Percentiles rank a stretch among this genome's conserved stretches.
phyloP scores from a whole-genome alignment of 2,329 filamentous ascomycete genomes.

The Curvularia sp. region DNA sequence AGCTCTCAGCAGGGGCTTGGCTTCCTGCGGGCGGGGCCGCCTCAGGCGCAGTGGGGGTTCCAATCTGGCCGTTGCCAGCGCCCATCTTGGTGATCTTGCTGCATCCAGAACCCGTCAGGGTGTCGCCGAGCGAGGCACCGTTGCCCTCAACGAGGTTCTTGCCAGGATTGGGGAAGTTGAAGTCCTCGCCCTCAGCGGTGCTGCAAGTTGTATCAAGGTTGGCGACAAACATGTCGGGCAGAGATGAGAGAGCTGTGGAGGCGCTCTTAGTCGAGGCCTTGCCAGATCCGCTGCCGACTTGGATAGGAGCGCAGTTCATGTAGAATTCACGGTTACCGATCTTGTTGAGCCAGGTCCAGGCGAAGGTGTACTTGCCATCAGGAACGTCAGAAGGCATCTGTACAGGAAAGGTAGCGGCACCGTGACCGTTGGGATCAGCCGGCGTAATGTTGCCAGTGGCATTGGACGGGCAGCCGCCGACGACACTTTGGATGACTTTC shows the following conservation, averaged over 20 bases:
- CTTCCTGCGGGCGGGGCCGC: conserved; percentile 2
- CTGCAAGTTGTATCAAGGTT: conserved; percentile 81
- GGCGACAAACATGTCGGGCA: conserved; percentile 78
- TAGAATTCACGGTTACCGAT: conserved; percentile 95
- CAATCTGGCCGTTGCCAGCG: conserved; percentile 41
- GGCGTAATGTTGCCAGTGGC: conserved; percentile 55
- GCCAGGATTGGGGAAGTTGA: conserved; percentile 74
- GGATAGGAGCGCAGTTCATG: conserved; percentile 89
- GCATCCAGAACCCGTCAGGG: conserved; percentile 41
- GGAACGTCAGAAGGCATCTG: conserved; percentile 74
- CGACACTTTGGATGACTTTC: conserved; percentile 88
- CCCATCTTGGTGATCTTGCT: conserved; percentile 38
- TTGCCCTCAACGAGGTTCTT: conserved; percentile 51
- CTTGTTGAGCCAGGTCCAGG: conserved; percentile 96
- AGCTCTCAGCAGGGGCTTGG: conserved; percentile 6
- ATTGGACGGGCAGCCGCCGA: conserved; percentile 81
- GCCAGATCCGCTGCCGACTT: conserved; percentile 63
- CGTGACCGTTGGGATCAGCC: conserved; percentile 41
- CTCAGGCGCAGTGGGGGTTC: conserved; percentile 28
- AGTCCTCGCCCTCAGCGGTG: conserved; percentile 59
- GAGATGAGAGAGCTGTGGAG: conserved; percentile 56
- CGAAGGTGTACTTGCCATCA: conserved; percentile 77
- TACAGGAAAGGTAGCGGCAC: conserved; percentile 73
- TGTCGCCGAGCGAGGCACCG: conserved; percentile 43
- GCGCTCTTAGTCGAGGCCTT: conserved; percentile 27